These are phyloP conservation scores for Zymoseptoria ardabiliae DNA, from an alignment of 2,329 filamentous ascomycete genomes.

Conservation along the genomic window DNA sequence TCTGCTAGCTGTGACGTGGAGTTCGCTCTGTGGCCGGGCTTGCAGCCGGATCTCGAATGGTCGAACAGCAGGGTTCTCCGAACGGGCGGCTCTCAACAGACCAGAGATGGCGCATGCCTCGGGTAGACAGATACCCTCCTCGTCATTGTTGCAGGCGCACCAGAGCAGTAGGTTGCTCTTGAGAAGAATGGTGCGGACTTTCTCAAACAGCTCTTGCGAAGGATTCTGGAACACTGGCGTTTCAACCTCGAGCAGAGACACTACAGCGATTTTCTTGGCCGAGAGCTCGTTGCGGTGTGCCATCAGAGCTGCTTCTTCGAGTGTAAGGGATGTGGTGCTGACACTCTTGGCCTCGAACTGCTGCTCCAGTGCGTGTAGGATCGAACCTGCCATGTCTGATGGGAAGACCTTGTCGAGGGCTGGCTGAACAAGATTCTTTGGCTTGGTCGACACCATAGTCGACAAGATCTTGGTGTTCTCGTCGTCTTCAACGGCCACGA, in stretches of 20 bases:
- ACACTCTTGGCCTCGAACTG: not conserved
- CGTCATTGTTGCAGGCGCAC: not conserved
- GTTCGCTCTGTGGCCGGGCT: not conserved
- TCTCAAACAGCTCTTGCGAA: not conserved
- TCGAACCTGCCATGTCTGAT: not conserved
- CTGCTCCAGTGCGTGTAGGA: not conserved
- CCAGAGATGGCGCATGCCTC: not conserved
- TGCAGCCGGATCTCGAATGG: not conserved
- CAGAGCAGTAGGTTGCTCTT: not conserved
- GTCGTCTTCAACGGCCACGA: not conserved
- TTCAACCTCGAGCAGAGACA: not conserved
- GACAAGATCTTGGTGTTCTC: not conserved
- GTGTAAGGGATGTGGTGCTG: not conserved
- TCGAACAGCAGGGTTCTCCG: not conserved
- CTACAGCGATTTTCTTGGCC: not conserved
- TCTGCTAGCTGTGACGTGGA: not conserved
- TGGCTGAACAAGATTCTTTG: not conserved
- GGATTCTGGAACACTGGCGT: not conserved
- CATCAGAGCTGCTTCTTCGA: not conserved
- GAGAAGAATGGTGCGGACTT: not conserved
- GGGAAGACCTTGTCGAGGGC: not conserved
- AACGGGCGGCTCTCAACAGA: not conserved
- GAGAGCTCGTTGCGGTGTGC: not conserved
- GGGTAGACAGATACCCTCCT: not conserved
- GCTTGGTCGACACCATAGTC: not conserved